A percentile compares a stretch with the other conserved stretches of the same genome.
Conservation (phyloP, 2,329 filamentous ascomycete genomes). For the Claviceps arundinis region DNA sequence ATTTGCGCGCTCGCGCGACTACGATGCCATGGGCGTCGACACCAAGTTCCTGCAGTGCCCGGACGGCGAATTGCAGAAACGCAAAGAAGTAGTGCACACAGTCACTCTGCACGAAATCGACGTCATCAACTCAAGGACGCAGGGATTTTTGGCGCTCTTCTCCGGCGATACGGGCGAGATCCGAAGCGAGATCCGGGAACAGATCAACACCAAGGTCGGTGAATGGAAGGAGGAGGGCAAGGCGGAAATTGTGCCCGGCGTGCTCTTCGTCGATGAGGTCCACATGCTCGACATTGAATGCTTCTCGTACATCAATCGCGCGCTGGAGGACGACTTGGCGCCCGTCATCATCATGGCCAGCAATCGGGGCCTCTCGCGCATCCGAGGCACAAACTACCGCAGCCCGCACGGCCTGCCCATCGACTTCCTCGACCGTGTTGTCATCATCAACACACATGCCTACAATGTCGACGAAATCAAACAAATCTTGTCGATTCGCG, state of each 20-base stretch:
- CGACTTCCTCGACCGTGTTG: conserved; percentile 89
- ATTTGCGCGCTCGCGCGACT: conserved; percentile 88
- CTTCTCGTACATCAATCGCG: conserved; percentile 97
- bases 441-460: conserved; percentile 86
- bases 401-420: conserved; percentile 89
- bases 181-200: conserved; percentile 87
- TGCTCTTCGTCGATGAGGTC: conserved; percentile 96
- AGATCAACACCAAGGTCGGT: conserved; percentile 97
- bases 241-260: conserved; percentile 91
- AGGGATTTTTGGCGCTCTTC: conserved; percentile 93
- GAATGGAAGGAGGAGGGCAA: conserved; percentile 99
- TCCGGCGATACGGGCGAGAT: conserved; percentile 98
- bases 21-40: conserved; percentile 97
- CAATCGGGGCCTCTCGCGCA: conserved; percentile 83
- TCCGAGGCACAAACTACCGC: conserved; percentile 85
- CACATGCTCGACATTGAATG: conserved; percentile 99
- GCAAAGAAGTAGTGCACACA: conserved; percentile 93
- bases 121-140: conserved; percentile 97
- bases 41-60: conserved; percentile 97
- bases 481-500: conserved; percentile 84
- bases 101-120: conserved; percentile 97
- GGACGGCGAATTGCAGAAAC: conserved; percentile 92
- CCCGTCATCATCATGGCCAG: conserved; percentile 99
- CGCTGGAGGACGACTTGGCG: conserved; percentile 84
- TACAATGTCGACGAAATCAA: conserved; percentile 77